A percentile compares a stretch with the other conserved stretches of the same genome.
phyloP scores from a whole-genome alignment of 2,329 filamentous ascomycete species.

The Sporothrix phasma region DNA sequence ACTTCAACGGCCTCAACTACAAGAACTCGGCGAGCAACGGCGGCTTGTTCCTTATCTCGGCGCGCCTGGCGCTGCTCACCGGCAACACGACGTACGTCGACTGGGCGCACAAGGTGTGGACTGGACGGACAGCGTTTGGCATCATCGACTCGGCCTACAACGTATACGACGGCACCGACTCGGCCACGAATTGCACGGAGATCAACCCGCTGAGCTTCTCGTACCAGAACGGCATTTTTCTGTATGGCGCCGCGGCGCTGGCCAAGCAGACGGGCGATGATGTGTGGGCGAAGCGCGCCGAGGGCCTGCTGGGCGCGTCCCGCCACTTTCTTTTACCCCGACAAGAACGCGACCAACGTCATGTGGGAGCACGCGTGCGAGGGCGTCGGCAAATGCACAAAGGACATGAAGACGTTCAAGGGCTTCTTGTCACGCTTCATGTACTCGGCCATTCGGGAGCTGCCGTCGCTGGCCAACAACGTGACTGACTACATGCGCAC shows the following conservation, averaged over 20 bases:
- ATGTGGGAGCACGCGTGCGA: slow-evolving; percentile 63
- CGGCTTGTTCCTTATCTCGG: slow-evolving; percentile 72
- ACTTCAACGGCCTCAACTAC: slow-evolving; percentile 66
- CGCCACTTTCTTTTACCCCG: slow-evolving; percentile 44
- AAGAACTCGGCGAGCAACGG: slow-evolving; percentile 77
- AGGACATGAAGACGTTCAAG: slow-evolving; percentile 59
- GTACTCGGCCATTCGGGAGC: slow-evolving; percentile 46
- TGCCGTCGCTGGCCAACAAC: slow-evolving; percentile 41
- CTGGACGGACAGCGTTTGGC: slow-evolving; percentile 48
- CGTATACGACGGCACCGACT: slow-evolving; percentile 54
- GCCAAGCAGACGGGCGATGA: slow-evolving; percentile 48
- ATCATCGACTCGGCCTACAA: slow-evolving; percentile 46
- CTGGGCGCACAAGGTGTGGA: slow-evolving; percentile 60
- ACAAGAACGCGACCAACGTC: slow-evolving; percentile 42
- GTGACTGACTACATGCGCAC: slow-evolving; percentile 40
- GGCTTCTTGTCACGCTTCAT: slow-evolving; percentile 56
- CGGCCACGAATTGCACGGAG: slow-evolving; percentile 42
- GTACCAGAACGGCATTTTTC: slow-evolving; percentile 55
- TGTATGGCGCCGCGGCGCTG: slow-evolving; percentile 55
- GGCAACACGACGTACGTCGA: slow-evolving; percentile 55
- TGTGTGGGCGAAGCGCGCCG: slow-evolving; percentile 44
- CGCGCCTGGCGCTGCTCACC: slow-evolving; percentile 61
- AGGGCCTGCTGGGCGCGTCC: slow-evolving; percentile 42
- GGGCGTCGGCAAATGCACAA: slow-evolving; percentile 43
- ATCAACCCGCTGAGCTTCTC: slow-evolving; percentile 50